Base-by-base conservation (phyloP, 164 flowering plant genomes). In the Magnolia changhungtana region DNA sequence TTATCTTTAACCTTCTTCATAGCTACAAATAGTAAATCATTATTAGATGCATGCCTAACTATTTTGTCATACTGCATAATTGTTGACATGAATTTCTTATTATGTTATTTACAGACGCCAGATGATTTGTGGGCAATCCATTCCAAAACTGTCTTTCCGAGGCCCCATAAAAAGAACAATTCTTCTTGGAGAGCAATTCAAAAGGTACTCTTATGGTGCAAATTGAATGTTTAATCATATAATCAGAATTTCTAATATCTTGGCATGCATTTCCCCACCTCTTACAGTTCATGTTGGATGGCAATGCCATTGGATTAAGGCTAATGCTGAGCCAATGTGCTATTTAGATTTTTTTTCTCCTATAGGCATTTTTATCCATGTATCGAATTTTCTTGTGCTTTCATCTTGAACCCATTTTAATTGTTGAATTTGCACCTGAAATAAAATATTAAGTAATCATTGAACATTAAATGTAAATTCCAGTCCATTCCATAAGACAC, bases 81-180 rank as follows among this genome's bases (percentile, higher is more conserved):
- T 37, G 9, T 74, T 74, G 69, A 74, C 37, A 9, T 50, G n/a
- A 50, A 50, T 49, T 20, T 66, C 21, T 19, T 66, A 20, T 75
- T 14, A 20, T 73, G 14, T 67, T 63, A 29, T 49, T 50, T 83
- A 81, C 64, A 93, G 99, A 91, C 83, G 74, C 96, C 96, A 67
- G 98, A 93, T 74, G 95, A 90, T 85, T 77, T 93, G 81, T 93
- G 98, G 98, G 92, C 92, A 75, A 78, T 92, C 71, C 96, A 93
- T 85, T 93, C 98, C 69, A 84, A 79, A 72, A 89, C 90, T 73
- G 98, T 93, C 68, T 80, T 75, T 64, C 91, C 98, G 69, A 86
- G 81, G 86, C 98, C 98, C 75, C 98, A 93, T 84, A 90, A 83
- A 69, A 89, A 72, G 84, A 78, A 87, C 50, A 87, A 80, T 81